Conservation (phyloP, 306 rosid genomes). For the Vicia villosa region DNA sequence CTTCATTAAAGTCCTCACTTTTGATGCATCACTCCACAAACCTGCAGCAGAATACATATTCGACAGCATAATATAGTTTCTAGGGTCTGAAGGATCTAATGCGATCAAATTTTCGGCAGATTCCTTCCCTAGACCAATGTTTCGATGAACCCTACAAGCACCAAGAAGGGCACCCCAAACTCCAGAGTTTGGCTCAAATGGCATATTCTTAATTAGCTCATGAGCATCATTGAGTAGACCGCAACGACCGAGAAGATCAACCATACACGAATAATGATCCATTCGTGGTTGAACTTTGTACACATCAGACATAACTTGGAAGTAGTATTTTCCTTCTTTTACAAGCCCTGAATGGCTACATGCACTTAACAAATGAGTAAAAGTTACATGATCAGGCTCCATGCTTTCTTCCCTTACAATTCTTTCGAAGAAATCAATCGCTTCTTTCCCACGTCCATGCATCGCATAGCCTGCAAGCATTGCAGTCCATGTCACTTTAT, state of each 20-base stretch:
- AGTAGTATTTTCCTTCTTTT: slow-evolving; percentile 61
- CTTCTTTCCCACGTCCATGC: slow-evolving; percentile 67
- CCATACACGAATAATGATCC: slow-evolving; percentile 89
- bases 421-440: slow-evolving; percentile 58
- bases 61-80: slow-evolving; percentile 73
- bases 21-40: slow-evolving; percentile 69
- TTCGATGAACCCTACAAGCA: slow-evolving; percentile 67
- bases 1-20: slow-evolving; percentile 69
- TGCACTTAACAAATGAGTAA: slow-evolving; percentile 77
- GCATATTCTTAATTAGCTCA: slow-evolving; percentile 61
- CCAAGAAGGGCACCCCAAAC: slow-evolving; percentile 87
- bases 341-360: slow-evolving; percentile 88
- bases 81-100: slow-evolving; percentile 61
- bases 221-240: slow-evolving; percentile 65
- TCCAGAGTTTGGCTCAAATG: slow-evolving; percentile 70
- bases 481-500: slow-evolving; percentile 78
- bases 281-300: slow-evolving; percentile 57
- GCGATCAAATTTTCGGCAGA: slow-evolving; percentile 63
- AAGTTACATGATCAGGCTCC: slow-evolving; percentile 79
- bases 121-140: slow-evolving; percentile 65
- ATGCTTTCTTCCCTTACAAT: slow-evolving; percentile 47
- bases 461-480: slow-evolving; percentile 73
- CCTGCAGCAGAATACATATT: slow-evolving; percentile 70
- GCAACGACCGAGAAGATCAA: slow-evolving; percentile 77
- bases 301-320: slow-evolving; percentile 56